phyloP scores from a whole-genome alignment of 2,329 filamentous ascomycete species.

The Aspergillus jensenii region DNA sequence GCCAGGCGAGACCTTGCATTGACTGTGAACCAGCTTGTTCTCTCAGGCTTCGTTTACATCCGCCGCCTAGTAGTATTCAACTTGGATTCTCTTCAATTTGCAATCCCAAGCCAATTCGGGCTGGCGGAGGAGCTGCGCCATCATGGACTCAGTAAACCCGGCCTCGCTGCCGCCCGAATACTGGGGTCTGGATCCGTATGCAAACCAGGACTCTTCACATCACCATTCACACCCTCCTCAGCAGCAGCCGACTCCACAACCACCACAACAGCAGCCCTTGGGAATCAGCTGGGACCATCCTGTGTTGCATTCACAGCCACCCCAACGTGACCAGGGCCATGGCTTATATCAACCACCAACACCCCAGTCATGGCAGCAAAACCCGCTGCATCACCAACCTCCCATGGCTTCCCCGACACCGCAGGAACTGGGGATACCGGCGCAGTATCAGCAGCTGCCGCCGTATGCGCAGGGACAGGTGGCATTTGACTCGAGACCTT shows the following conservation, averaged over 20 bases:
- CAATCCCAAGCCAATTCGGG: conserved; percentile 3
- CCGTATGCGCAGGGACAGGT: conserved; percentile 34
- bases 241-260: conserved; percentile 21
- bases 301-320: conserved; percentile 30
- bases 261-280: conserved; percentile 25
- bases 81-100: not conserved
- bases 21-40: conserved; percentile 3
- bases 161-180: conserved; percentile 34
- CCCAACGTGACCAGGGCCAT: conserved; percentile 30
- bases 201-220: conserved; percentile 23
- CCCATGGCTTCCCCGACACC: conserved; percentile 22
- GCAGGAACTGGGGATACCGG: conserved; percentile 26
- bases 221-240: conserved; percentile 26
- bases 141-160: conserved; percentile 36
- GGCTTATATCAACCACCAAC: conserved; percentile 30
- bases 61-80: conserved; percentile 11
- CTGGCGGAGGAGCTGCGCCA: conserved; percentile 15
- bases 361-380: conserved; percentile 35
- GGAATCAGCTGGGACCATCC: conserved; percentile 40
- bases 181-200: conserved; percentile 40
- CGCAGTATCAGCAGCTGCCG: conserved; percentile 33
- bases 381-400: conserved; percentile 28
- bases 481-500: conserved; percentile 28
- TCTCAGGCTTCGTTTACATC: not conserved
- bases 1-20: conserved; percentile 19